Evolutionary conservation across 2,329 filamentous ascomycete species (phyloP).

Genomic region (Sporothrix inflata): DNA sequence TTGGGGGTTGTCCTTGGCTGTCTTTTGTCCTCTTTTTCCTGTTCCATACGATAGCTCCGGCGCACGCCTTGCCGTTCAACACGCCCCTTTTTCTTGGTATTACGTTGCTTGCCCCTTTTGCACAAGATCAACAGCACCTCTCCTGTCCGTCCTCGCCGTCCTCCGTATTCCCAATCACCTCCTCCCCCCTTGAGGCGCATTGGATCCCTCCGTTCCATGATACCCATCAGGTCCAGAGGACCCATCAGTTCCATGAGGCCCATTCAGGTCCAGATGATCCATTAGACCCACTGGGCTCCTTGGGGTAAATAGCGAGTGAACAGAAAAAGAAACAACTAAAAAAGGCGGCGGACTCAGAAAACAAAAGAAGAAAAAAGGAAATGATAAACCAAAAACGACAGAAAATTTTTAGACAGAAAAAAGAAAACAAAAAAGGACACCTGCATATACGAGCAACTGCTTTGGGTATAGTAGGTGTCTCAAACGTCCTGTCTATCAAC

Average conservation of each 20-base stretch:
- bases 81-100: neutral
- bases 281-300: neutral
- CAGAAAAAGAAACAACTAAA: neutral
- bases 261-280: neutral
- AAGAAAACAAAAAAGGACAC: neutral
- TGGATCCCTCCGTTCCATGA: neutral
- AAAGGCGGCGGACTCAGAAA: neutral
- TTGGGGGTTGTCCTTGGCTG: neutral
- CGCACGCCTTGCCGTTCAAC: neutral
- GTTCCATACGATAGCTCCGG: neutral
- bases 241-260: neutral
- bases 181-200: neutral
- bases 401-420: neutral
- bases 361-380: neutral
- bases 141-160: constrained; percentile 3
- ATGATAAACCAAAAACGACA: neutral
- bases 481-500: neutral
- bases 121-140: constrained; percentile 4
- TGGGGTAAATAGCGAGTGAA: constrained; percentile 2
- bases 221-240: neutral
- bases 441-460: neutral
- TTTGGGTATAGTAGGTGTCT: neutral
- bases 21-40: neutral
- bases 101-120: neutral
- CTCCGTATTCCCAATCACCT: constrained; percentile 8